phyloP scores from a whole-genome alignment of 1,284 basidiomycete species.

The Sphagnurus paluster region DNA sequence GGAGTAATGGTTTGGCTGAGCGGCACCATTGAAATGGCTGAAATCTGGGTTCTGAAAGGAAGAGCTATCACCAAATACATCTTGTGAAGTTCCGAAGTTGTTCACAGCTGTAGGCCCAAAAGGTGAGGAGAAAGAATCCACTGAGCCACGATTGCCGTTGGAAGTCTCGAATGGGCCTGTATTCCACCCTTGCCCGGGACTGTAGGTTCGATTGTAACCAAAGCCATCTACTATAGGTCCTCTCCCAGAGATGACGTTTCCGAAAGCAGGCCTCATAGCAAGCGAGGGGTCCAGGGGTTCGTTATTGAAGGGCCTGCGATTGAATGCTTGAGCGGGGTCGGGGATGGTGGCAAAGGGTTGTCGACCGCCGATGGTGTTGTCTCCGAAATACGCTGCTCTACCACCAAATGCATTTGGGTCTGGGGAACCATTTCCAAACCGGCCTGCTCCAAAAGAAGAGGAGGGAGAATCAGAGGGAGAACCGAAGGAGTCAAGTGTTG shows the following conservation, averaged over 20 bases:
- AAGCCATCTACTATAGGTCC: slow-evolving; percentile 43
- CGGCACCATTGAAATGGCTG: slow-evolving; percentile 17
- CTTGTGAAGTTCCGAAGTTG: slow-evolving; percentile 18
- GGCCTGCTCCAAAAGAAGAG: slow-evolving; percentile 63
- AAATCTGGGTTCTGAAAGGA: slow-evolving; percentile 17
- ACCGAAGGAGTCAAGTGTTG: slow-evolving; percentile 61
- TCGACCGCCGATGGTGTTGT: slow-evolving; percentile 29
- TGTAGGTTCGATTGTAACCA: slow-evolving; percentile 37
- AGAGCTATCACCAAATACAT: slow-evolving; percentile 16
- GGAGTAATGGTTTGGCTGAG: slow-evolving; percentile 20
- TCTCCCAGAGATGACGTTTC: slow-evolving; percentile 34
- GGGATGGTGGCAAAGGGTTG: slow-evolving; percentile 24
- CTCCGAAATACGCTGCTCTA: slow-evolving; percentile 41
- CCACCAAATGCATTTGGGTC: slow-evolving; percentile 60
- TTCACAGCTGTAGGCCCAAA: slow-evolving; percentile 13
- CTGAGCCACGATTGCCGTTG: slow-evolving; percentile 8
- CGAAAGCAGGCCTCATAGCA: slow-evolving; percentile 30
- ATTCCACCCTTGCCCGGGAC: slow-evolving; percentile 18
- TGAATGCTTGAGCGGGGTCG: slow-evolving; percentile 32
- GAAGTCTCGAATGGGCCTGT: slow-evolving; percentile 15
- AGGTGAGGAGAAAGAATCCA: slow-evolving; percentile 16
- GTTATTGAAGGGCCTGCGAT: slow-evolving; percentile 37
- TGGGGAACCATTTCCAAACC: slow-evolving; percentile 66
- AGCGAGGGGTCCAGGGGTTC: slow-evolving; percentile 30
- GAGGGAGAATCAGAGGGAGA: slow-evolving; percentile 68